Evolutionary conservation across 2,329 filamentous ascomycete genomes (phyloP), one percentile per base, ranked within the genome.

Genomic region (Alternaria alternata): DNA sequence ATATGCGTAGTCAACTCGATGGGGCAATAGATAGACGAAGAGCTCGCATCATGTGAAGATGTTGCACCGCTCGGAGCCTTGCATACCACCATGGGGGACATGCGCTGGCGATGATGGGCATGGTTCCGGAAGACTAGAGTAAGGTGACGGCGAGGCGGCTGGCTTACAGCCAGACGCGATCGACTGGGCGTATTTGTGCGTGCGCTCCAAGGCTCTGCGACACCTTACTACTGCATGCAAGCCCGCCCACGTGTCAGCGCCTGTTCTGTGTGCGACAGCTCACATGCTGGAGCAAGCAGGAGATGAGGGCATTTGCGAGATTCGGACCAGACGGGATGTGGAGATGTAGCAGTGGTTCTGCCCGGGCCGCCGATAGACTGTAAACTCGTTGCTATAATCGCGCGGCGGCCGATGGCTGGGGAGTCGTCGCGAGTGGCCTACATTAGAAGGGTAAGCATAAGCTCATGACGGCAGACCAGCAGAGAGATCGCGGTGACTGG

Each of bases 231-330:
- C 63, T 66, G 61, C 61, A 65, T 58, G 56, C 59, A 46, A 55
- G 58, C 26, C 32, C 43, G 38, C 63, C 63, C 65, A 69, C 65
- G 67, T 69, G 67, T 66, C 63, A 61, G 54, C 59, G 55, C 51
- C 47, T 41, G 41, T n/a, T 47, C 32, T 58, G 55, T 47, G 57
- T 55, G 58, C 55, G 54, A 63, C 59, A 64, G 59, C 55, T 59
- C 63, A 52, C 52, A 42, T 46, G 38, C 46, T 36, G 51, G 28
- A 8, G 34, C 43, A 28, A 48, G 28, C 26, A 47, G 44, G 14
- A 18, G 51, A 32, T 11, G 56, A 38, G 16, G 39, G 22, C 12
- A 8, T 55, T 48, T 54, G 56, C 38, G 49, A 48, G 49, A 47
- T 47, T 24, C 41, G 41, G 47, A 9, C 30, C 49, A 42, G 42